These are phyloP conservation scores for Penicillium cataractarum DNA, from an alignment of 495 filamentous ascomycete genomes.

Conservation along the genomic window DNA sequence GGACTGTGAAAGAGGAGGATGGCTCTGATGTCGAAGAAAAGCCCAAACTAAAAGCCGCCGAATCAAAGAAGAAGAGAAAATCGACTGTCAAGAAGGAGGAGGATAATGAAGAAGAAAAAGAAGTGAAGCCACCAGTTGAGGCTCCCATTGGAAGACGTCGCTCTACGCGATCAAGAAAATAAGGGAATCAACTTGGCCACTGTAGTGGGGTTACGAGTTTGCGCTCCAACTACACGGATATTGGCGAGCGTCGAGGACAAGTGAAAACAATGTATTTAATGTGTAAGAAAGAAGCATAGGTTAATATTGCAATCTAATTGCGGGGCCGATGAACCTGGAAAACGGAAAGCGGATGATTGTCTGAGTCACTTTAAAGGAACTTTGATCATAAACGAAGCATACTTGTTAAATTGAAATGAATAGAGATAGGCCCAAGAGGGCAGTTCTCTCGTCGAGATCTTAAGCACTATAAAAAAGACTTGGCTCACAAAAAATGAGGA, in stretches of 20 bases:
- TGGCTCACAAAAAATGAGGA: background rate
- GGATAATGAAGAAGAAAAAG: constrained; percentile 24
- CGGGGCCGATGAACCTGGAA: too few species aligned
- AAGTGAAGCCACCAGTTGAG: constrained; percentile 8
- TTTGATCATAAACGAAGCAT: background rate
- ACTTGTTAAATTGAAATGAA: background rate
- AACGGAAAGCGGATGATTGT: too few species aligned
- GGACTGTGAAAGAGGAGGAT: constrained; percentile 38
- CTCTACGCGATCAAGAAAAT: constrained; percentile 42
- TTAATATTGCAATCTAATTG: too few species aligned
- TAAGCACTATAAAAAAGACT: background rate
- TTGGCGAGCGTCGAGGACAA: too few species aligned
- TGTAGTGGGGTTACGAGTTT: too few species aligned
- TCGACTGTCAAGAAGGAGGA: constrained; percentile 32
- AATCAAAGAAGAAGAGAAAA: constrained; percentile 27
- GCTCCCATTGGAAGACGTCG: constrained; percentile 31
- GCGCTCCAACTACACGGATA: too few species aligned
- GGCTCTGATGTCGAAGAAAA: constrained; percentile 32
- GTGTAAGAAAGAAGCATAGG: too few species aligned
- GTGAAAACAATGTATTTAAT: too few species aligned
- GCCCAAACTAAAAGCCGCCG: constrained; percentile 27
- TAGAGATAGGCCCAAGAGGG: background rate
- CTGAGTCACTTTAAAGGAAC: background rate
- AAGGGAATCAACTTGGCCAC: background rate
- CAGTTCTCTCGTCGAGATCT: background rate